Percentiles rank a stretch among this genome's conserved stretches.
Conservation (phyloP, 192 early-diverging fungal species). For the Linnemannia elongata region DNA sequence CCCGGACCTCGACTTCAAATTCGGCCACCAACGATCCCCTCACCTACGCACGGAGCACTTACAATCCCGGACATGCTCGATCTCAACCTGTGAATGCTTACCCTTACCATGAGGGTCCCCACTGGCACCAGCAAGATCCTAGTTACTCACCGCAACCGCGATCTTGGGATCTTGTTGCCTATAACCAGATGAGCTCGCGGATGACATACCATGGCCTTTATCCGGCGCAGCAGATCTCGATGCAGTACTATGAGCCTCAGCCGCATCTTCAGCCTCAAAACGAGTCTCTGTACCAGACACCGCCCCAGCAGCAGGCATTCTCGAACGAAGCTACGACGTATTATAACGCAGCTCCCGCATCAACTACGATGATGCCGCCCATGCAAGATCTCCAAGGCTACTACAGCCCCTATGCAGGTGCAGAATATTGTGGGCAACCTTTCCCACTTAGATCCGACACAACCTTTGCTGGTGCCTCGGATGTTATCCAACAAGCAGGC, state of each 20-base stretch:
- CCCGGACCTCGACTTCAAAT: neutral
- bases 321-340: neutral
- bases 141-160: neutral
- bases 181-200: neutral
- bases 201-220: neutral
- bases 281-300: neutral
- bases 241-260: neutral
- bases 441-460: neutral
- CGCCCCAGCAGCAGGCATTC: neutral
- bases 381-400: neutral
- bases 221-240: neutral
- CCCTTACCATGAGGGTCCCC: neutral
- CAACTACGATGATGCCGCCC: neutral
- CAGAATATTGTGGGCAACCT: neutral
- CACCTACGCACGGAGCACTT: neutral
- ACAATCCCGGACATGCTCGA: neutral
- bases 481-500: neutral
- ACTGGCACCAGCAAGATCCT: neutral
- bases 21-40: neutral
- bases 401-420: neutral
- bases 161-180: neutral
- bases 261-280: neutral
- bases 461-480: neutral
- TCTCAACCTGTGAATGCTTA: neutral
- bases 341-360: neutral